Conservation (phyloP, 192 early-diverging fungal genomes). For the Lunasporangiospora selenospora region DNA sequence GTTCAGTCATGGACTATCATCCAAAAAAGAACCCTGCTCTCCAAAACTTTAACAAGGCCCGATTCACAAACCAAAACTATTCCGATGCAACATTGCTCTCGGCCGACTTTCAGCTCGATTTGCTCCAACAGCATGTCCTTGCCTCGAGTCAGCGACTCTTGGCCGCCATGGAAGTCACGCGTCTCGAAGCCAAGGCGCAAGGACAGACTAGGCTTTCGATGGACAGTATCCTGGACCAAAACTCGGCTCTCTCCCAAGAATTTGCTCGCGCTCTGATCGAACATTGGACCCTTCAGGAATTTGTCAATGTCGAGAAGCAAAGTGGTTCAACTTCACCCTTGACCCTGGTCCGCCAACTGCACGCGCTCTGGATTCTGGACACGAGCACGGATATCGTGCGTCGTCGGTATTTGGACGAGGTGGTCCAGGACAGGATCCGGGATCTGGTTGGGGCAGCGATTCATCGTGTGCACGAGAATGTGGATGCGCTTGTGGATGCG, state of each 20-base stretch:
- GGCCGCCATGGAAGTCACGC: not conserved
- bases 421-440: slow-evolving; percentile 7
- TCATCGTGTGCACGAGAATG: slow-evolving; percentile 16
- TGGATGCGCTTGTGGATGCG: slow-evolving; percentile 1
- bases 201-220: too few relatives aligned
- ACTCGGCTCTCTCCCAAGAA: slow-evolving; percentile 8
- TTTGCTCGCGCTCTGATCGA: slow-evolving; percentile 18
- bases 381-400: slow-evolving; percentile 8
- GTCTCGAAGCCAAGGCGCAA: not conserved
- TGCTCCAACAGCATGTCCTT: slow-evolving; percentile 14
- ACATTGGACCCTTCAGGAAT: slow-evolving; percentile 8
- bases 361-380: slow-evolving; percentile 16
- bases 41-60: not conserved
- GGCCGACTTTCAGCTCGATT: slow-evolving; percentile 8
- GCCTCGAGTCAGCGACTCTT: slow-evolving; percentile 1
- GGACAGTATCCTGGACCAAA: slow-evolving; percentile 6
- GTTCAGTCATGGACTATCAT: slow-evolving; percentile 1
- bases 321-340: not conserved
- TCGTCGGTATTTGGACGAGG: slow-evolving; percentile 10
- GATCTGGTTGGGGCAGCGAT: slow-evolving; percentile 5
- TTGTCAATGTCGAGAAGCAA: not conserved
- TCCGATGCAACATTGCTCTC: slow-evolving; percentile 11
- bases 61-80: not conserved
- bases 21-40: not conserved
- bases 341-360: slow-evolving; percentile 3